Evolutionary conservation across 371 early-diverging fungal species (phyloP), one percentile per base, ranked within the genome.

Genomic region (Mortierella sp.): DNA sequence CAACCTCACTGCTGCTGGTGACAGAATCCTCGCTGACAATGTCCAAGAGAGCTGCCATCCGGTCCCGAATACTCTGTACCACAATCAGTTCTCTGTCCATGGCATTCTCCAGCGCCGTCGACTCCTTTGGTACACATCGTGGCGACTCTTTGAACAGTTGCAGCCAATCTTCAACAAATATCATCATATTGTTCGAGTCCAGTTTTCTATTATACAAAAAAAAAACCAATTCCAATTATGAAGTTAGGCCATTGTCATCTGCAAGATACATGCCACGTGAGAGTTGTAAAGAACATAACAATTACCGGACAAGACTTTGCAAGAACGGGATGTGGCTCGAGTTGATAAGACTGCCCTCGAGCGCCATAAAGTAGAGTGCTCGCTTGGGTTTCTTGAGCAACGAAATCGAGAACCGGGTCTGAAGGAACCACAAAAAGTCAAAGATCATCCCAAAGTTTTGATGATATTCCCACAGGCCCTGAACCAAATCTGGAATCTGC

Each of bases 381-480:
- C 91, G 88, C 41, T 89, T 91, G n/a, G 91, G 82, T 75, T 91
- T 90, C 2, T 87, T 82, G 51, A 92, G 71, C 21, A 86, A 81
- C 11, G 91, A 78, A 56, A 88, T 84, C 11, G 88, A 82, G 75
- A 92, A 91, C 49, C 90, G 89, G 18, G 86, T 74, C 76, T 94
- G 94, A 3, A 94, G 79, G 49, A 83, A 74, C 38, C 88, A 81
- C 7, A 95, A 46, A 16, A 93, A 84, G 49, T 90, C 88, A 49
- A 95, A 88, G 4, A 90, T 91, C 18, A 90, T 68, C 38, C 84
- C 82, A 70, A 93, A 95, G 55, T 89, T 81, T 32, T 74, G 68
- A 68, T 93, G 95, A 73, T 94, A 94, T 14, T 56, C 76, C 29
- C 84, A 78, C 51, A 95, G 80, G 2, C 89, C 87, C 1, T 54